These are phyloP conservation scores for Phaffia tasmanica DNA, from an alignment of 768 basidiomycete species.

Conservation along the genomic window DNA sequence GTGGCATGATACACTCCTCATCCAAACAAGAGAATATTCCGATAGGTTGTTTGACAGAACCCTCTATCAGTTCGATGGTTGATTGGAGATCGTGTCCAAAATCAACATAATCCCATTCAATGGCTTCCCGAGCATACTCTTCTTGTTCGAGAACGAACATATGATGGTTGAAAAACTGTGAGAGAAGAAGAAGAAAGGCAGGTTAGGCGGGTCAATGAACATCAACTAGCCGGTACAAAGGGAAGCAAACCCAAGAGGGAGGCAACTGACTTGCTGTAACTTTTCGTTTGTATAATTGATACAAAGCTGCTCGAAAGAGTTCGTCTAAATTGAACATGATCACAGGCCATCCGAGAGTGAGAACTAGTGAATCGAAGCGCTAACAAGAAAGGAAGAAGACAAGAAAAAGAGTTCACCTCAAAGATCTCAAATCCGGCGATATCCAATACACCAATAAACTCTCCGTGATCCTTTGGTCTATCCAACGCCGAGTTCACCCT, in stretches of 20 bases:
- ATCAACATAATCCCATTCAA: conserved; percentile 96
- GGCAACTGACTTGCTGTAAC: conserved; percentile 65
- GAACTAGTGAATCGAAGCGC: not conserved
- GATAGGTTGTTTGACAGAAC: conserved; percentile 53
- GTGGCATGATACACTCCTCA: conserved; percentile 99
- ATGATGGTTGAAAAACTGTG: conserved; percentile 65
- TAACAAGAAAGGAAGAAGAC: not conserved
- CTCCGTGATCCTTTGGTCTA: conserved; percentile 70
- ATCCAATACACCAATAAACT: conserved; percentile 96
- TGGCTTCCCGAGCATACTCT: conserved; percentile 89
- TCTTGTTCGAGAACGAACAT: conserved; percentile 99
- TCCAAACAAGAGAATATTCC: conserved; percentile 88
- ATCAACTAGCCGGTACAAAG: not conserved
- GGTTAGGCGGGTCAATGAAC: not conserved
- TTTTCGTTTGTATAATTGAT: conserved; percentile 99
- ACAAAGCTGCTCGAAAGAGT: conserved; percentile 91
- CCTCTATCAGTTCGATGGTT: conserved; percentile 93
- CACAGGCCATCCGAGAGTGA: not conserved
- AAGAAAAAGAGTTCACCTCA: conserved; percentile 28
- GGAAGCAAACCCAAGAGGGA: too few relatives aligned
- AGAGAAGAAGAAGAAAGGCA: not conserved
- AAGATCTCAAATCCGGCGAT: conserved; percentile 97
- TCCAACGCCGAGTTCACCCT: conserved; percentile 89
- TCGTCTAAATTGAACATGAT: conserved; percentile 41
- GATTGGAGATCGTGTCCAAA: conserved; percentile 96